Base-by-base conservation (phyloP, 345 rosid species). In the Odontarrhena argentea region DNA sequence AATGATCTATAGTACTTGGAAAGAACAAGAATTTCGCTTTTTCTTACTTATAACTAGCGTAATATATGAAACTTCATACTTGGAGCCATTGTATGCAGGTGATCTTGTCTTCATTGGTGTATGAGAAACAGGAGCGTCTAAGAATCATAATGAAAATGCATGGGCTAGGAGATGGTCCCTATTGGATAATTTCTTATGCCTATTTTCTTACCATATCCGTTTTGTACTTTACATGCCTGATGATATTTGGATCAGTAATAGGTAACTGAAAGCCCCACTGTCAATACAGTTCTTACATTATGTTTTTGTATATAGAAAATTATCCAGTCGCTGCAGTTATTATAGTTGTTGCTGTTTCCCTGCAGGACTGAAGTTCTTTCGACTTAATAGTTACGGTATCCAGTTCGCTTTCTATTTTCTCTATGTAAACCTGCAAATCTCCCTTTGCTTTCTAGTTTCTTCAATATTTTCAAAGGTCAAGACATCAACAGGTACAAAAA, bases 101-200 rank as follows among this genome's bases (percentile, higher is more conserved):
- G 76, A 78, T 83, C 38, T 67, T 94, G 85, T 65, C 84, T 25
- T 71, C 93, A 25, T 67, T 94, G 65, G 97, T 94, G 11, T 91
- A 91, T 44, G 97, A 94, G 83, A 94, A 87, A 41, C 84, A 88
- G 47, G 86, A 88, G 56, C 90, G 77, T 53, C 81, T 91, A 63
- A 83, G 97, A 68, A 85, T 94, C 45, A 94, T 94, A 89, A 94
- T 94, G 97, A 91, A 91, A 79, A 94, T 94, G 99, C 99, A 94
- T n/a, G 97, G 97, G 44, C 91, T 94, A 63, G 91, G 97, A 37
- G 97, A 94, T 70, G 97, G 90, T 47, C 96, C 99, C 41, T 94
- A 94, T 74, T 94, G 96, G 97, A 48, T 88, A 73, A 87, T 90
- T 70, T 78, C 97, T 26, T 94, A 94, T 42, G 85, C 81, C 47